Evolutionary conservation across 106 monocot species (phyloP).

Genomic region (Dioscorea zingiberensis): DNA sequence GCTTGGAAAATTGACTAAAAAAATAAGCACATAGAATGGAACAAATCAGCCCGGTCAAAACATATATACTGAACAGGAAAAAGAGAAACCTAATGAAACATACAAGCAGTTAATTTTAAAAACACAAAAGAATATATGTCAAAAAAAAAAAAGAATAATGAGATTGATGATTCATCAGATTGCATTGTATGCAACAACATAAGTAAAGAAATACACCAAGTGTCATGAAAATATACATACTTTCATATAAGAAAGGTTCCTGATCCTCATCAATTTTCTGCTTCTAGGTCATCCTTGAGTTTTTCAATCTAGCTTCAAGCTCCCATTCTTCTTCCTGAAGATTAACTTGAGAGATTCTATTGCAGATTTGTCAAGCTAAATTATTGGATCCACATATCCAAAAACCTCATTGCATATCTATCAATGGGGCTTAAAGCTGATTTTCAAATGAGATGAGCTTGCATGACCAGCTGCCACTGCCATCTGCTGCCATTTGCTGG

Average conservation of each 20-base stretch:
- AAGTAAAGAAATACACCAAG: too few species aligned
- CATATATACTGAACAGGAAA: too few species aligned
- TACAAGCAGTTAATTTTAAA: too few species aligned
- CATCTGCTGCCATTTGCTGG: conserved; percentile 93
- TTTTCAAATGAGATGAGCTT: conserved; percentile 96
- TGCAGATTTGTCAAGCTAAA: conserved; percentile 76
- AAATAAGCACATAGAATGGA: background rate
- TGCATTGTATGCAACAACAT: background rate
- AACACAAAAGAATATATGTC: background rate
- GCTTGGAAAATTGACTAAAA: background rate
- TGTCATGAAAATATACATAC: conserved; percentile 34
- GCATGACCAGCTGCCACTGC: conserved; percentile 93
- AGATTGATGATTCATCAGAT: background rate
- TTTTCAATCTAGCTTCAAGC: conserved; percentile 88
- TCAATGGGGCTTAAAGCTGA: conserved; percentile 93
- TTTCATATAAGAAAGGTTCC: conserved; percentile 88
- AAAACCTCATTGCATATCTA: conserved; percentile 97
- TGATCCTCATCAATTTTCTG: conserved; percentile 98
- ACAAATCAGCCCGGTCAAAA: too few species aligned
- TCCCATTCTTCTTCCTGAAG: conserved; percentile 85
- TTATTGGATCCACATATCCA: conserved; percentile 93
- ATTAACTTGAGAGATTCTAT: conserved; percentile 42
- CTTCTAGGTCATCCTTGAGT: conserved; percentile 94
- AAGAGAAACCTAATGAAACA: too few species aligned
- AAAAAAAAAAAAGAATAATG: too few species aligned